Base-by-base conservation (phyloP, 2,329 filamentous ascomycete genomes). In the Cordyceps tenuipes region DNA sequence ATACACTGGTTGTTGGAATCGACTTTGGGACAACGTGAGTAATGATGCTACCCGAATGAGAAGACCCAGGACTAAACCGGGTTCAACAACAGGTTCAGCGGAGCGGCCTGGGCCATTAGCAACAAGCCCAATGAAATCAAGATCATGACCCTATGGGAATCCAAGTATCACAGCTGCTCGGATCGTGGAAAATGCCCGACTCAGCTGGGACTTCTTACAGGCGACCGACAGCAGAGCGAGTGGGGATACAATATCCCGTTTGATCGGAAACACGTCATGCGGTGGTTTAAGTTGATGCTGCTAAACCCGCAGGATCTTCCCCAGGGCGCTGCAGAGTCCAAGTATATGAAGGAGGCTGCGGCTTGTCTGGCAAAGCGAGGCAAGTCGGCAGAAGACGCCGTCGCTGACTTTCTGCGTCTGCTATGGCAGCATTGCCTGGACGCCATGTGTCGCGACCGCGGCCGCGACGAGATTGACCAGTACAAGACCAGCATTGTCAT, bases 1-100 rank as follows among this genome's bases (percentile, higher is more conserved):
- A 8, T 13, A 41, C 21, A 0, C 66, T 77, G 2, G 63, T 76
- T 19, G 63, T 78, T 2, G 74, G 77, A 0, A 70, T 80, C 7
- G 77, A 79, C 44, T 79, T 80, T 50, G 77, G 77, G 0, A 80
- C 78, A 0, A 80, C 77, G 67, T 77, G 61, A 61, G 72, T 64
- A 1, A 5, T 9, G 0, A 5, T 8, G 34, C 34, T 8, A 34
- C 26, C 29, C 0, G n/a, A 13, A 19, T 15, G 2, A 9, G 13
- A 12, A 29, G 29, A 5, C 7, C 8, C 3, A 6, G 56, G 2
- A n/a, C 57, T 68, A 29, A 66, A 8, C 1, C 1, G 7, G 2
- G 17, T 41, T 3, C 15, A 9, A 31, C 10, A 5, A 44, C 3
- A 76, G 73, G 0, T 74, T 67, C 54, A 78, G 76, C 0, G 76